Evolutionary conservation across 2,329 filamentous ascomycete species (phyloP).

Genomic region (Fonsecaea multimorphosa): DNA sequence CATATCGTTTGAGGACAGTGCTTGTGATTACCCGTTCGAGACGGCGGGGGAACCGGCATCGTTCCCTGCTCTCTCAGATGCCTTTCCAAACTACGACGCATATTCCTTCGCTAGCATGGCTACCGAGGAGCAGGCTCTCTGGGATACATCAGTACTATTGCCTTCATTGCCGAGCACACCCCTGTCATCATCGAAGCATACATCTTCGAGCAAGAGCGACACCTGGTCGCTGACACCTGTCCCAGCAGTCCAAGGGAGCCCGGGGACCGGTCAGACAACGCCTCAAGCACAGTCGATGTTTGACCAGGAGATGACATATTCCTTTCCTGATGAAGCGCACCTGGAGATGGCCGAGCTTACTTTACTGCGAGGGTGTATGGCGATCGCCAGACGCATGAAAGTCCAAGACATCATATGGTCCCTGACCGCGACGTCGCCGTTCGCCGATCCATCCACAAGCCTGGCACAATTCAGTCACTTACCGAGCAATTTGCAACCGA

Average conservation of each 20-base stretch:
- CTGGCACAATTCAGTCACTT: constrained; percentile 47
- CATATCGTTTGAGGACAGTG: neutral
- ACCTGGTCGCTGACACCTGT: constrained; percentile 7
- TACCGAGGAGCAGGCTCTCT: constrained; percentile 11
- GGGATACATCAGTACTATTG: constrained; percentile 17
- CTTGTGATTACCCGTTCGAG: neutral
- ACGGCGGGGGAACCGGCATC: neutral
- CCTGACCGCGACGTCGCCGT: constrained; percentile 56
- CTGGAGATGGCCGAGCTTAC: constrained; percentile 58
- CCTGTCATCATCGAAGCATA: constrained; percentile 8
- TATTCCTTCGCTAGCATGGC: neutral
- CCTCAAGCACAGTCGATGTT: neutral
- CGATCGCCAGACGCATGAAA: constrained; percentile 57
- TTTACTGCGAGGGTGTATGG: constrained; percentile 56
- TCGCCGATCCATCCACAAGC: constrained; percentile 43
- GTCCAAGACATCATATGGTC: constrained; percentile 53
- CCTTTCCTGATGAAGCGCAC: constrained; percentile 55
- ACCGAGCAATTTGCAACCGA: constrained; percentile 59
- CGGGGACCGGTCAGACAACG: neutral
- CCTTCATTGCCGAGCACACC: constrained; percentile 29
- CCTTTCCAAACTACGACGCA: neutral
- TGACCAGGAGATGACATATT: constrained; percentile 16
- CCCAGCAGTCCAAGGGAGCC: neutral
- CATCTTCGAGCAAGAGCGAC: constrained; percentile 20
- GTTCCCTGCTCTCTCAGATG: constrained; percentile 2